phyloP scores from a whole-genome alignment of 176 grass and related monocot species.

The Themeda triandra region DNA sequence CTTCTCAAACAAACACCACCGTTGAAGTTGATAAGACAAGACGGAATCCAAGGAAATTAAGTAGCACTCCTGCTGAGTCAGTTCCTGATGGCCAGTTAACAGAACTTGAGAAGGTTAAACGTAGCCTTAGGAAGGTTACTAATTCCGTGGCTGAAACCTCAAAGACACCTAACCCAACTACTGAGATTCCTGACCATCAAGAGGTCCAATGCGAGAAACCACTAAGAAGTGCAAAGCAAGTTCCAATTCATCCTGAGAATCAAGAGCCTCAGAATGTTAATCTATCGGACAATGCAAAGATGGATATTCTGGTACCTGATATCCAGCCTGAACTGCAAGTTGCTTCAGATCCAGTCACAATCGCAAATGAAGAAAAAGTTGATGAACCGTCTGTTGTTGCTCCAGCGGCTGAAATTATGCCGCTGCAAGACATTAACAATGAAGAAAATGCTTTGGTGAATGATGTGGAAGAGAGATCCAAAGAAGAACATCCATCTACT shows the following conservation, averaged over 20 bases:
- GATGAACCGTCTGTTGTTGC: conserved; percentile 25
- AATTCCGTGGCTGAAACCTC: conserved; percentile 61
- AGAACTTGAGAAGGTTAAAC: conserved; percentile 95
- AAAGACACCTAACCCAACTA: conserved; percentile 49
- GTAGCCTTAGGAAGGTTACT: conserved; percentile 85
- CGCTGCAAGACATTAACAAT: conserved; percentile 54
- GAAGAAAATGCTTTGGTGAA: conserved; percentile 55
- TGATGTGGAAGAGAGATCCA: conserved; percentile 52
- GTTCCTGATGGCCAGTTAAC: conserved; percentile 63
- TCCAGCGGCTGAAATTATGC: conserved; percentile 51
- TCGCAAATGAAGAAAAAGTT: conserved; percentile 44
- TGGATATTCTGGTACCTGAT: conserved; percentile 38
- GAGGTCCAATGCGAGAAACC: conserved; percentile 52
- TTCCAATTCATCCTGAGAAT: conserved; percentile 32
- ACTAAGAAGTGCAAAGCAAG: conserved; percentile 30
- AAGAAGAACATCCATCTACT: conserved; percentile 52
- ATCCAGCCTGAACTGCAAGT: conserved; percentile 44
- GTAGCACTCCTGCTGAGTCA: conserved; percentile 43
- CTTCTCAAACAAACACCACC: conserved; percentile 43
- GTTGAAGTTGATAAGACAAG: conserved; percentile 63
- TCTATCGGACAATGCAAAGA: conserved; percentile 38
- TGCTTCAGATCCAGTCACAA: conserved; percentile 19
- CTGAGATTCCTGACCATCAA: conserved; percentile 34
- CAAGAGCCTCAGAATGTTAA: conserved; percentile 43
- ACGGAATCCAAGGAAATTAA: conserved; percentile 54